phyloP scores from a whole-genome alignment of 2,329 filamentous ascomycete species.

The Cytospora piceicola region DNA sequence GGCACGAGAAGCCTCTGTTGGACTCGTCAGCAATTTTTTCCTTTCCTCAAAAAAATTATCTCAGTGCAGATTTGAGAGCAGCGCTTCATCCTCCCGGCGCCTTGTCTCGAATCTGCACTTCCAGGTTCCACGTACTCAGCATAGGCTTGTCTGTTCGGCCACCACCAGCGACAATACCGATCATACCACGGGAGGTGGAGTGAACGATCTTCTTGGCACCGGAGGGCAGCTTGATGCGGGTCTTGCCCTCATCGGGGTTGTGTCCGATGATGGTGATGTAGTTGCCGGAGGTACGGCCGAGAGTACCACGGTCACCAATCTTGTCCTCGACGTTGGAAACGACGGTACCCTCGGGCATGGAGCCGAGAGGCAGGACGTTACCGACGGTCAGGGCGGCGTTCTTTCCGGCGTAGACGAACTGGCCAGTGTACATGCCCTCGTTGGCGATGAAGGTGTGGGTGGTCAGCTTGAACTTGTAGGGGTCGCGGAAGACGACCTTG shows the following conservation, averaged over 20 bases:
- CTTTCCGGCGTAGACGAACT: conserved; percentile 99
- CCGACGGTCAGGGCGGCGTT: conserved; percentile 95
- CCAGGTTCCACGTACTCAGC: conserved; percentile 67
- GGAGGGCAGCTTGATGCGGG: conserved; percentile 97
- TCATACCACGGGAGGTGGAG: conserved; percentile 94
- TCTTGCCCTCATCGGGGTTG: conserved; percentile 99
- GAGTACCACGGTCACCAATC: conserved; percentile 91
- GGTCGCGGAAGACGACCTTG: conserved; percentile 94
- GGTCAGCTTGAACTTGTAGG: conserved; percentile 96
- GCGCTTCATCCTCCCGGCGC: conserved; percentile 10
- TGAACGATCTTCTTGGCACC: conserved; percentile 99
- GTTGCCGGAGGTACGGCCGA: conserved; percentile 98
- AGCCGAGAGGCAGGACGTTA: conserved; percentile 93
- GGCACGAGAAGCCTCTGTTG: conserved; percentile 92
- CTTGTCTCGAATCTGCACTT: conserved; percentile 29
- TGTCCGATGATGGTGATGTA: conserved; percentile 98
- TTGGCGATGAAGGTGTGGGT: conserved; percentile 99
- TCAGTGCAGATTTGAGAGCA: background rate
- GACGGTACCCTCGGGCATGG: conserved; percentile 98
- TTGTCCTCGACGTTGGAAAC: conserved; percentile 99
- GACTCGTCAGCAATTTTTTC: conserved; percentile 44
- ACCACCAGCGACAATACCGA: conserved; percentile 98
- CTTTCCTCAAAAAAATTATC: background rate
- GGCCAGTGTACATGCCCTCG: conserved; percentile 99
- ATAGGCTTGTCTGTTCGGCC: conserved; percentile 99